Percentiles rank a stretch among this genome's conserved stretches.
These are phyloP conservation scores for Triadica sebifera DNA, from an alignment of 345 rosid species.

Conservation along the genomic window DNA sequence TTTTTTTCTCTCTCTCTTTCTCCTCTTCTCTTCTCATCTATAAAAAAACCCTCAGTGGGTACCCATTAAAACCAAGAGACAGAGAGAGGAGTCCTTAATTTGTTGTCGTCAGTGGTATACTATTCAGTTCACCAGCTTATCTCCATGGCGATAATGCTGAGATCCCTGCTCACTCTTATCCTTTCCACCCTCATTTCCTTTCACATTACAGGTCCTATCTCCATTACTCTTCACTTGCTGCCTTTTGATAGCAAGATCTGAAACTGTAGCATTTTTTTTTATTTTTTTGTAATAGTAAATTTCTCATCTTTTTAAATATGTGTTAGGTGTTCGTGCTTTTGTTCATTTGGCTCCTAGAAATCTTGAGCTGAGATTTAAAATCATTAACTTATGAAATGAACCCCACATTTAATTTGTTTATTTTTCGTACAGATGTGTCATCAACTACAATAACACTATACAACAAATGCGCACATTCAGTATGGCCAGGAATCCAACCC, in stretches of 20 bases:
- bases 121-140: background rate
- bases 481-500: conserved; percentile 97
- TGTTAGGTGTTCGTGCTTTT: too few species aligned
- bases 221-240: background rate
- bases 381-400: too few species aligned
- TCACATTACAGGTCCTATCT: conserved; percentile 23
- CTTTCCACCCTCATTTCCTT: conserved; percentile 33
- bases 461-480: conserved; percentile 82
- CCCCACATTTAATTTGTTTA: background rate
- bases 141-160: conserved; percentile 26
- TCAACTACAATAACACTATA: conserved; percentile 57
- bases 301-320: background rate
- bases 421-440: conserved; percentile 22
- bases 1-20: too few species aligned
- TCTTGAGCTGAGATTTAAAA: too few species aligned
- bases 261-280: background rate
- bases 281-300: background rate
- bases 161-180: conserved; percentile 16
- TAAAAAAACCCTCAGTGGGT: background rate
- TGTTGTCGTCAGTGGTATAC: too few species aligned
- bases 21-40: background rate
- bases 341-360: too few species aligned
- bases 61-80: background rate
- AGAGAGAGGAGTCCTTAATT: background rate
- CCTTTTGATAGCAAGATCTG: background rate